phyloP scores from a whole-genome alignment of 2,329 filamentous ascomycete genomes.

The Macrophomina phaseolina region DNA sequence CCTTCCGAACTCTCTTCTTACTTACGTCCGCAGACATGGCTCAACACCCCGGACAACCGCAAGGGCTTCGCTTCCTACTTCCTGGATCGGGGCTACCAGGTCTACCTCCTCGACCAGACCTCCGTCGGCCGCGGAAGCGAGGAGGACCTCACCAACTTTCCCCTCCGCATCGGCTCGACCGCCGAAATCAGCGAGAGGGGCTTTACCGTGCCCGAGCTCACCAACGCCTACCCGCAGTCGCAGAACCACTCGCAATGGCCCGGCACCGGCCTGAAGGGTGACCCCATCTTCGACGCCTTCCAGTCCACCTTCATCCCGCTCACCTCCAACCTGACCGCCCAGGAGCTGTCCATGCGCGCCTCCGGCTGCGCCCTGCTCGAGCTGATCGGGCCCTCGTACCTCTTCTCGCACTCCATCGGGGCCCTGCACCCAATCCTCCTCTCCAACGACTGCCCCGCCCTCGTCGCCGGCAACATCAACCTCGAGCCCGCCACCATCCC shows the following conservation, averaged over 20 bases:
- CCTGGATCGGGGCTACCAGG: slow-evolving; percentile 51
- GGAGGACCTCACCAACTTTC: slow-evolving; percentile 4
- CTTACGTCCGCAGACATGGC: slow-evolving; percentile 46
- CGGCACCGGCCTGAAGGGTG: slow-evolving; percentile 46
- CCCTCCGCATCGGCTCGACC: slow-evolving; percentile 17
- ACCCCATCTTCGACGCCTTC: slow-evolving; percentile 57
- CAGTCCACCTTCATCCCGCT: slow-evolving; percentile 35
- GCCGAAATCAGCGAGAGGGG: slow-evolving; percentile 18
- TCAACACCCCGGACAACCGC: slow-evolving; percentile 56
- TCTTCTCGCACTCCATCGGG: slow-evolving; percentile 53
- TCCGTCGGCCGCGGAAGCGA: slow-evolving; percentile 40
- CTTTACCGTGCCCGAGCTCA: slow-evolving; percentile 26
- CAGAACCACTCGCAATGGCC: slow-evolving; percentile 40
- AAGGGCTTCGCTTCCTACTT: slow-evolving; percentile 57
- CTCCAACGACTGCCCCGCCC: slow-evolving; percentile 34
- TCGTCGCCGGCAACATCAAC: slow-evolving; percentile 35
- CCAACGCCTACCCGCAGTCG: slow-evolving; percentile 28
- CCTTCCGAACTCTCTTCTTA: not conserved
- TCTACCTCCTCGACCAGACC: slow-evolving; percentile 53
- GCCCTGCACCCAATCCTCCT: slow-evolving; percentile 34
- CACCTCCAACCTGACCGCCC: slow-evolving; percentile 31
- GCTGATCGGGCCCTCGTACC: slow-evolving; percentile 49
- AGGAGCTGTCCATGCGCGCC: slow-evolving; percentile 31
- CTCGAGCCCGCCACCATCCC: slow-evolving; percentile 32
- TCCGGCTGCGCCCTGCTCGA: slow-evolving; percentile 47